Evolutionary conservation across 345 rosid genomes (phyloP), one percentile per base, ranked within the genome.

Genomic region (Carallia brachiata): DNA sequence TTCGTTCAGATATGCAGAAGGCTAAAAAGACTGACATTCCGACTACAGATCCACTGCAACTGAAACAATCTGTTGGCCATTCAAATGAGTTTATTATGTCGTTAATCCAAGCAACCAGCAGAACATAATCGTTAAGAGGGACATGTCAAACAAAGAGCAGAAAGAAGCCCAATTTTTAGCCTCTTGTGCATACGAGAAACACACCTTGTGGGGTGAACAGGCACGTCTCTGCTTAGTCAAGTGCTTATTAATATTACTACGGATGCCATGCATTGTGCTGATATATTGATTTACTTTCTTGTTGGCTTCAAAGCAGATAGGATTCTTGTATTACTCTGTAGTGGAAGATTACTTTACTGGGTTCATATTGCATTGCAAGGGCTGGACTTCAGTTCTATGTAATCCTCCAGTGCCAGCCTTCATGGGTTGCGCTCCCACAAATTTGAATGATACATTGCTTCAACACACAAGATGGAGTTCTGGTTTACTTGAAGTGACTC

Each of bases 341-440:
- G 19, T 70, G 7, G 80, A 80, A 67, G 83, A 80, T 70, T 76
- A 61, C 59, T 76, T 76, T 9, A 66, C 76, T 1, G 78, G 80
- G 28, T 73, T 80, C 40, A 50, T 27, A 2, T 61, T 80, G 31
- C 80, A 80, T 32, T 70, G 75, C 50, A 62, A 73, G 61, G 76
- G 78, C 8, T 73, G 80, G 80, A 76, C 31, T 36, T 80, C 83
- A 1, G 34, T 76, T 9, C 50, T 56, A 6, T 67, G 74, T 7
- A 52, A 63, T 36, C 83, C 83, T 56, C 32, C 69, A 17, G 53
- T 48, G 54, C 74, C 80, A 30, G 70, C 78, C 39, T 80, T 80
- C 50, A 39, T 69, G 19, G 83, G 80, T 19, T 61, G 3, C 19
- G 55, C 73, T 16, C 61, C 80, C 17, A 66, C 77, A 61, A 76